phyloP scores from a whole-genome alignment of 805 yeast genomes.

The Sugiyamaella floridensis region DNA sequence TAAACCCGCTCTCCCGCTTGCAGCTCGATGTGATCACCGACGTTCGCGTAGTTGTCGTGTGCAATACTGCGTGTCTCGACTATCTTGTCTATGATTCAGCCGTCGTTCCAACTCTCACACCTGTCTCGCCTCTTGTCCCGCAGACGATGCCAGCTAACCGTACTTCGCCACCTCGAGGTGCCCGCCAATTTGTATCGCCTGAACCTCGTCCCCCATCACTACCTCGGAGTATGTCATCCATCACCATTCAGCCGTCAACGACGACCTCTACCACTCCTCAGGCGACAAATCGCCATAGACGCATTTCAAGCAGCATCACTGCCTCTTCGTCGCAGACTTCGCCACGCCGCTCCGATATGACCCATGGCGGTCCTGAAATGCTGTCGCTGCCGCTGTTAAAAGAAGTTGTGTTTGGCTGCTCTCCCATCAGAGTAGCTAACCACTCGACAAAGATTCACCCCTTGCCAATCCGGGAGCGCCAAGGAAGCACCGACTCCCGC shows the following conservation, averaged over 20 bases:
- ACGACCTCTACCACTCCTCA: not conserved
- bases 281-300: conserved; percentile 1
- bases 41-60: conserved; percentile 16
- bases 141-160: not conserved
- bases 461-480: conserved; percentile 7
- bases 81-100: conserved; percentile 15
- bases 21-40: conserved; percentile 14
- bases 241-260: conserved; percentile 2
- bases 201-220: not conserved
- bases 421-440: conserved; percentile 18
- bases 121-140: not conserved
- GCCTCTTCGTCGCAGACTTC: not conserved
- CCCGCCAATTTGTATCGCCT: not conserved
- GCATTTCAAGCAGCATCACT: conserved; percentile 1
- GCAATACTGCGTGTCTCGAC: conserved; percentile 13
- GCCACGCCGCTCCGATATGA: not conserved
- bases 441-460: conserved; percentile 22
- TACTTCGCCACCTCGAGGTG: not conserved
- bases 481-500: not conserved
- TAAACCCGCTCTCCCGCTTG: conserved; percentile 1
- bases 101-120: not conserved
- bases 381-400: conserved; percentile 12
- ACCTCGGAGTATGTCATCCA: conserved; percentile 6
- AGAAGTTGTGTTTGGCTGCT: conserved; percentile 21
- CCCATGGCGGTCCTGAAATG: conserved; percentile 6